Base-by-base conservation (phyloP, 768 basidiomycete genomes). In the Tylopilus rubrobrunneus region DNA sequence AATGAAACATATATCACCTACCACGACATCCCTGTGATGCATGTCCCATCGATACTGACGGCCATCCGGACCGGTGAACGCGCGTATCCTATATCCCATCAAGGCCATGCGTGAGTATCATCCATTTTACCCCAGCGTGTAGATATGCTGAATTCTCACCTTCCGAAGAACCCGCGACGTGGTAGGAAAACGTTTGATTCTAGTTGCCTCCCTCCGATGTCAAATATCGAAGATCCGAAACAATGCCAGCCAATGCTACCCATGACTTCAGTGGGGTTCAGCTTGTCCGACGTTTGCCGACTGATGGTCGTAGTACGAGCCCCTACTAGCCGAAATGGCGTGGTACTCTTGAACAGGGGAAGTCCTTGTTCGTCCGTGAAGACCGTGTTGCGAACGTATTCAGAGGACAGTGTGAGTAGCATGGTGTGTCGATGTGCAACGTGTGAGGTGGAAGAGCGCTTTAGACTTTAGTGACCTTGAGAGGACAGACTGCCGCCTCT, bases 221-320 rank as follows among this genome's bases (percentile, higher is more conserved):
- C 62, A 48, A 76, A 61, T 27, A 62, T 60, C 9, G 72, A 67
- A 0, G 71, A 64, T 10, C 57, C 52, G n/a, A 71, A 19, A 9
- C 50, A 46, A 15, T 62, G 60, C 69, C 72, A 74, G 4, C 68
- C 63, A 14, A 76, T 73, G 42, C 60, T 51, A 15, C 67, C 72
- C 41, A 74, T 45, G 6, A 62, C 56, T 4, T 64, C 61, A 33
- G 63, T 67, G n/a, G 59, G 56, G 42, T 67, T 54, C 11, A 19
- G 15, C 10, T 7, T 15, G 36, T 41, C 19, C 23, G 58, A n/a
- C 45, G 2, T 44, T 33, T 58, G 51, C 41, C 54, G 55, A 55
- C 46, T 46, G 36, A 64, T 57, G 4, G 68, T 61, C 15, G 59
- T 67, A 42, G 61, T 60, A 5, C 53, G 56, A 19, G 37, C n/a